Evolutionary conservation across 352 stramenopile genomes (phyloP), one percentile per base, ranked within the genome.

Genomic region (Globisporangium paroecandrum): DNA sequence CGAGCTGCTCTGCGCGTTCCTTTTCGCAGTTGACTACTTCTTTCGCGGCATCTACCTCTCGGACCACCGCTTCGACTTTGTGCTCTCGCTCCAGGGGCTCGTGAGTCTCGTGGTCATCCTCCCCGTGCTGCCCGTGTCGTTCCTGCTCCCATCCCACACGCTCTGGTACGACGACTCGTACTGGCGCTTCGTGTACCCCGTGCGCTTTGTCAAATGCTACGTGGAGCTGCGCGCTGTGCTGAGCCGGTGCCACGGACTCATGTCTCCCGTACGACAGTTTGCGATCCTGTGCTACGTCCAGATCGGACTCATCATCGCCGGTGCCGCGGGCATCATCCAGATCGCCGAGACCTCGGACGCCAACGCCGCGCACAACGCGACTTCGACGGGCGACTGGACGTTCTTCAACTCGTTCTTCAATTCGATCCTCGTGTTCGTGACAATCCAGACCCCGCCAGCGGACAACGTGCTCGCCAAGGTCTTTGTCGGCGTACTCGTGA

Each of bases 391-490:
- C 46, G 86, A 95, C 58, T 95, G 87, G 87, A 95, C 87, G 1
- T 95, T 93, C 61, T 95, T 95, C 75, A 94, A 94, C 65, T 77
- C 87, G 25, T 93, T 92, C 56, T 95, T 95, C 78, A 95, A 95
- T 62, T 95, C 87, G 24, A 81, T 95, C 8, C 85, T 95, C 65
- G 86, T 91, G 20, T 95, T 95, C 24, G 87, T 95, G 54, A 93
- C 87, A 13, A 95, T 95, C 65, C 81, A 93, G 64, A 92, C 86
- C 36, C 87, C 87, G 10, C 87, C 87, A 2, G 86, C 87, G 5
- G 85, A 95, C 59, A 95, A 93, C 62, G 73, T 76, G n/a, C 76
- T 95, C 22, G 84, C 87, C 20, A 93, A 94, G 68, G 65, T 90
- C 9, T 94, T 93, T 59, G 84, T 95, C 51, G 87, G 85, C 41